phyloP scores from a whole-genome alignment of 495 filamentous ascomycete genomes.

The Podospora anserina region DNA sequence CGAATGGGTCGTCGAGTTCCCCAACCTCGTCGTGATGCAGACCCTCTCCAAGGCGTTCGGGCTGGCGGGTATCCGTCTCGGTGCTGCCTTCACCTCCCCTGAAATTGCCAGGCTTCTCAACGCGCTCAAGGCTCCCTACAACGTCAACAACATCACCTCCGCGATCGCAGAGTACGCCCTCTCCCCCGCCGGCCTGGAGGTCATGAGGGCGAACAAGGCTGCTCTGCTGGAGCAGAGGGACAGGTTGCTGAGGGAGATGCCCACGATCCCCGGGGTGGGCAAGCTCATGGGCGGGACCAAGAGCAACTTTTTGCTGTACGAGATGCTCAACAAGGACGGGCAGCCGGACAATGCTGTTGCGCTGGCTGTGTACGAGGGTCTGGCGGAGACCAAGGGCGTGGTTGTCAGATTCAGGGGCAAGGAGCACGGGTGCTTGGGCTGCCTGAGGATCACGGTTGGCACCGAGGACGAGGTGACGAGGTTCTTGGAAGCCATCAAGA shows the following conservation, averaged over 20 bases:
- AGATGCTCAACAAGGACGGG: constrained; percentile 72
- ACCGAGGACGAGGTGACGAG: constrained; percentile 79
- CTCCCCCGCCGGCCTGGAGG: constrained; percentile 56
- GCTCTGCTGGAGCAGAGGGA: constrained; percentile 73
- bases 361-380: constrained; percentile 69
- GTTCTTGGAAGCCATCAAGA: constrained; percentile 65
- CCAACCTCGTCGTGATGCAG: constrained; percentile 98
- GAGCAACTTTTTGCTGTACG: constrained; percentile 87
- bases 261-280: constrained; percentile 73
- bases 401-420: constrained; percentile 92
- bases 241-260: constrained; percentile 68
- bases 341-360: constrained; percentile 75
- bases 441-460: constrained; percentile 86
- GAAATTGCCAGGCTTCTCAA: constrained; percentile 71
- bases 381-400: constrained; percentile 85
- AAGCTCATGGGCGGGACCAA: constrained; percentile 72
- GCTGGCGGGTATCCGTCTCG: constrained; percentile 82
- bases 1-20: constrained; percentile 89
- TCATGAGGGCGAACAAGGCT: constrained; percentile 66
- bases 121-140: constrained; percentile 92
- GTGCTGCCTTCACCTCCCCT: constrained; percentile 59
- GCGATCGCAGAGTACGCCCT: constrained; percentile 76
- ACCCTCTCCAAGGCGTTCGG: constrained; percentile 95
- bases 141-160: constrained; percentile 80
- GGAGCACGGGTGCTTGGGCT: constrained; percentile 84